Percentiles rank a stretch among this genome's conserved stretches.
Evolutionary conservation across 1,284 basidiomycete species (phyloP).

Genomic region (Ustilago tritici): DNA sequence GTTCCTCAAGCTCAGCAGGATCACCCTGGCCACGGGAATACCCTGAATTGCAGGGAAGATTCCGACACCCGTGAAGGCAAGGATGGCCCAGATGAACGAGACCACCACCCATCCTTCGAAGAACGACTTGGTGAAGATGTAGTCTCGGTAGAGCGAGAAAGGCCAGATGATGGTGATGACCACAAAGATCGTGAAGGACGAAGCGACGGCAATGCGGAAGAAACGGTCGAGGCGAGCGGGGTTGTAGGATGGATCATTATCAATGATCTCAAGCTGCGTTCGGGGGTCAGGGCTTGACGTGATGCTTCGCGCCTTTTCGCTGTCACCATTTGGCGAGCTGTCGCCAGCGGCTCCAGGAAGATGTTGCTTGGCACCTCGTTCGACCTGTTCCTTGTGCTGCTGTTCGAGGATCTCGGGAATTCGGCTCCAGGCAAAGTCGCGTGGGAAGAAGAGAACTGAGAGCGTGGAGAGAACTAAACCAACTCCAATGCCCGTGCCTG

Average conservation of each 20-base stretch:
- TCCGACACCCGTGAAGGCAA: slow-evolving; percentile 58
- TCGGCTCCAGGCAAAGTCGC: slow-evolving; percentile 55
- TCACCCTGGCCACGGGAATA: slow-evolving; percentile 44
- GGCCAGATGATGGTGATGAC: slow-evolving; percentile 68
- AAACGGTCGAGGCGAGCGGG: slow-evolving; percentile 35
- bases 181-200: slow-evolving; percentile 49
- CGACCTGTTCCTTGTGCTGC: slow-evolving; percentile 32
- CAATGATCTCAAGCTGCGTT: slow-evolving; percentile 48
- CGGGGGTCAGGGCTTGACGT: slow-evolving; percentile 19
- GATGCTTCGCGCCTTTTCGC: slow-evolving; percentile 24
- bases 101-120: slow-evolving; percentile 67
- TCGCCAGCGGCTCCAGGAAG: slow-evolving; percentile 7
- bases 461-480: slow-evolving; percentile 39
- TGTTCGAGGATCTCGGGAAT: slow-evolving; percentile 46
- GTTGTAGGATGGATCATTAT: slow-evolving; percentile 41
- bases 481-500: slow-evolving; percentile 57
- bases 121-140: slow-evolving; percentile 65
- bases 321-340: neutral
- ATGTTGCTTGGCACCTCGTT: slow-evolving; percentile 18
- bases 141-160: slow-evolving; percentile 65
- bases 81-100: slow-evolving; percentile 61
- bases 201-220: slow-evolving; percentile 39
- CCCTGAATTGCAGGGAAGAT: slow-evolving; percentile 62
- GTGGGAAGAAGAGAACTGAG: slow-evolving; percentile 46
- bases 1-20: slow-evolving; percentile 25